Conservation (phyloP, 1,284 basidiomycete genomes). For the Clitocybe nebularis region DNA sequence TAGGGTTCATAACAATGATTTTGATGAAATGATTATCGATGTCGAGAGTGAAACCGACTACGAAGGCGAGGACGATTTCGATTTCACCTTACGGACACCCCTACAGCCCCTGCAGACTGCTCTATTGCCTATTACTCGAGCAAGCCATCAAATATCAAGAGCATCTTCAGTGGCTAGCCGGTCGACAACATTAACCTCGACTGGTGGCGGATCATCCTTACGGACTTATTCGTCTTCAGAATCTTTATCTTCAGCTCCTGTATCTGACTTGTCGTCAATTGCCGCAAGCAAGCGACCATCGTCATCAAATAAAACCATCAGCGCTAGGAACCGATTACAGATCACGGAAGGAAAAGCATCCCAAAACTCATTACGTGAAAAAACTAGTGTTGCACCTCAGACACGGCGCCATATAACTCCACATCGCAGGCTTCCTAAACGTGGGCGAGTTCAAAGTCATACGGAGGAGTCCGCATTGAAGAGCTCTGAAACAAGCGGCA, state of each 20-base stretch:
- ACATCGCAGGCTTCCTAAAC: neutral
- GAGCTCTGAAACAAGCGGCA: too few relatives aligned
- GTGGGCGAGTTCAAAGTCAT: neutral
- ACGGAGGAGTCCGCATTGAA: too few relatives aligned
- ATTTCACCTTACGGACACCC: conserved; percentile 65
- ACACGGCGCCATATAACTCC: neutral
- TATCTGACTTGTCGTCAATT: conserved; percentile 26
- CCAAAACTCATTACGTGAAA: neutral
- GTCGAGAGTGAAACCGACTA: conserved; percentile 34
- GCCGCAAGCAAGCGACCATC: conserved; percentile 18
- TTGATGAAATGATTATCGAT: conserved; percentile 26
- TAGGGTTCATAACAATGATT: conserved; percentile 27
- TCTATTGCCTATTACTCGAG: conserved; percentile 12
- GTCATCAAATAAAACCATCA: conserved; percentile 8
- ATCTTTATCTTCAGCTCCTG: conserved; percentile 35
- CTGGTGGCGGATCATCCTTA: conserved; percentile 40
- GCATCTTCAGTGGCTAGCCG: conserved; percentile 32
- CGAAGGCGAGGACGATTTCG: conserved; percentile 59
- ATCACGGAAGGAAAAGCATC: neutral
- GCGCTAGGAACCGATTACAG: conserved; percentile 4
- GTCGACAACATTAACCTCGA: conserved; percentile 43
- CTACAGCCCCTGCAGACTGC: conserved; percentile 21
- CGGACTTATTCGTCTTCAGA: conserved; percentile 41
- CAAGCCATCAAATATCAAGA: conserved; percentile 23
- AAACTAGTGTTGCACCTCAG: neutral